Base-by-base conservation (phyloP, 1,139 yeast species). In the Taiozyma sp. region DNA sequence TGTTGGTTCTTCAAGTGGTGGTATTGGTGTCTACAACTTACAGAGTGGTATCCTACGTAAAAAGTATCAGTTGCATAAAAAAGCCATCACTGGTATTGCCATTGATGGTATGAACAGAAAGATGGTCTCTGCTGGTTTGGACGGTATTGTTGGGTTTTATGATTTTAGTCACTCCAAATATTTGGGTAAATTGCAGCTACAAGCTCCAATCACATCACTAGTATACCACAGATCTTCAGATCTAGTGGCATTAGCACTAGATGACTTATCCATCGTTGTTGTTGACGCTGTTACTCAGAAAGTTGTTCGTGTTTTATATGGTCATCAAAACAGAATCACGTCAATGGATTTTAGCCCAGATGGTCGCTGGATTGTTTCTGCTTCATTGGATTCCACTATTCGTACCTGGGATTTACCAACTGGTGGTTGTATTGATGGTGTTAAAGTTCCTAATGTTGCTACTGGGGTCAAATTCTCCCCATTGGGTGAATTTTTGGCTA, bases 321-420 rank as follows among this genome's bases (percentile, higher is more conserved):
- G 99, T 4, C 99, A 95, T 65, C 76, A 85, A 21, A 91, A 91
- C 68, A 77, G 97, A 63, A 85, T 95, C 56, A 90, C 98, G 0
- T 79, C 89, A 1, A 70, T 93, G 68, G 98, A 89, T 65, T 93
- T 93, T 63, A 85, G 96, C 8, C 96, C 97, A 4, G 95, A 91
- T 67, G 98, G 97, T 41, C 81, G 98, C 67, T 95, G 98, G 98
- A 73, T 95, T 43, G 85, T 95, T 13, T 83, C 95, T 26, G 83
- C 89, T 0, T 79, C 90, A 1, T 74, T 91, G 54, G 99, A 95
- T 66, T 77, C 89, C 2, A 91, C 99, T 0, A 76, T 95, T 49
- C 79, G 99, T 63, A 90, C 97, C 0, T 95, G 99, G 99, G 99
- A 95, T 67, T 77, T 95, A 54, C 98, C 99, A 35, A 87, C 97